phyloP scores from a whole-genome alignment of 1,139 yeast genomes.

The Pichia sp. region DNA sequence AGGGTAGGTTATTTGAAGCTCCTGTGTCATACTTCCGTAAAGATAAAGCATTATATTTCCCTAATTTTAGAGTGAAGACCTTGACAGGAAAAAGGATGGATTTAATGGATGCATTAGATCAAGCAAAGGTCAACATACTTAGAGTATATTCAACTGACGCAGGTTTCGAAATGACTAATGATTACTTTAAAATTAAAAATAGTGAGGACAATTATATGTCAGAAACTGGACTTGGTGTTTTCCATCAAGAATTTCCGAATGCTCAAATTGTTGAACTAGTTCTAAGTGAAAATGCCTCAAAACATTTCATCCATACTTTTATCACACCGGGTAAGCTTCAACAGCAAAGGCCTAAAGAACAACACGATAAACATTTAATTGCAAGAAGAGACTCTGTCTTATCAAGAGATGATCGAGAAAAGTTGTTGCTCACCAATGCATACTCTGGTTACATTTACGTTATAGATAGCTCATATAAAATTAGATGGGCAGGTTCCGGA shows the following conservation, averaged over 20 bases:
- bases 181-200: slow-evolving; percentile 45
- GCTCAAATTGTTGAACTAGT: slow-evolving; percentile 70
- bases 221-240: slow-evolving; percentile 28
- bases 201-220: slow-evolving; percentile 34
- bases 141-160: slow-evolving; percentile 62
- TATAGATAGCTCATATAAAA: slow-evolving; percentile 62
- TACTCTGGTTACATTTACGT: slow-evolving; percentile 81
- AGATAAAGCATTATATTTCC: slow-evolving; percentile 76
- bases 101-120: slow-evolving; percentile 38
- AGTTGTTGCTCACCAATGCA: slow-evolving; percentile 61
- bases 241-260: slow-evolving; percentile 36
- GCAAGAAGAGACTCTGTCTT: slow-evolving; percentile 57
- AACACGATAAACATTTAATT: slow-evolving; percentile 56
- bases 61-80: slow-evolving; percentile 65
- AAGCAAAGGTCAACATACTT: slow-evolving; percentile 50
- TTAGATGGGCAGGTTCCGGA: slow-evolving; percentile 93
- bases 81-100: slow-evolving; percentile 37
- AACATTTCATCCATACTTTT: slow-evolving; percentile 54
- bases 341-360: slow-evolving; percentile 33
- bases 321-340: slow-evolving; percentile 24
- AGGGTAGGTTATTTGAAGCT: slow-evolving; percentile 77
- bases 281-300: slow-evolving; percentile 63
- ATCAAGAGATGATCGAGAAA: slow-evolving; percentile 46
- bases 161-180: slow-evolving; percentile 62
- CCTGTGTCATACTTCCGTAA: slow-evolving; percentile 69